Percentiles rank a stretch among this genome's conserved stretches.
Conservation (phyloP, 495 filamentous ascomycete species). For the Endocarpon pusillum region DNA sequence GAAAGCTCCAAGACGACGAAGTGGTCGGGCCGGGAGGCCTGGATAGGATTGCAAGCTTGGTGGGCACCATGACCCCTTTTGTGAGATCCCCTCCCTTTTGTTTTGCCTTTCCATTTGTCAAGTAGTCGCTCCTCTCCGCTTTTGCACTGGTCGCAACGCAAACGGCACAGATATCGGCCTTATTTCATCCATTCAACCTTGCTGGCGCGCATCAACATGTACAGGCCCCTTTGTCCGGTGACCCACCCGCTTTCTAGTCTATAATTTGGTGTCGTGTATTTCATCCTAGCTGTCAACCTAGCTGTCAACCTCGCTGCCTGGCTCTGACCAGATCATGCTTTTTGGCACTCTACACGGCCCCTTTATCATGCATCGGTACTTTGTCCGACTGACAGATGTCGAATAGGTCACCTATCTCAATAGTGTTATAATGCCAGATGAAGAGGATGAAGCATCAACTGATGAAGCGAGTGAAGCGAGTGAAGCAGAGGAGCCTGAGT, state of each 20-base stretch:
- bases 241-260: neutral
- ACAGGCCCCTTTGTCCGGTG: neutral
- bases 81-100: constrained; percentile 27
- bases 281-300: neutral
- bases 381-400: neutral
- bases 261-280: neutral
- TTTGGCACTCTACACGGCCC: neutral
- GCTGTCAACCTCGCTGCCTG: neutral
- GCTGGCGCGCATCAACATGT: too few relatives aligned
- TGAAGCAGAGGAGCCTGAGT: constrained; percentile 3
- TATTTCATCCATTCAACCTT: too few relatives aligned
- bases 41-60: constrained; percentile 33
- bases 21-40: constrained; percentile 32
- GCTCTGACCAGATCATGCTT: neutral
- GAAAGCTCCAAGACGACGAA: constrained; percentile 39
- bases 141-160: neutral
- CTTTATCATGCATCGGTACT: neutral
- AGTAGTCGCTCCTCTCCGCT: neutral
- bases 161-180: too few relatives aligned
- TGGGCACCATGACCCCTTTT: constrained; percentile 45
- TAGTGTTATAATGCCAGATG: constrained; percentile 47
- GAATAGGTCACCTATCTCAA: constrained; percentile 44
- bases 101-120: constrained; percentile 4
- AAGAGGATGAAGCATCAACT: constrained; percentile 5
- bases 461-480: constrained; percentile 4